Evolutionary conservation across 2,329 filamentous ascomycete species (phyloP).

Genomic region (Annulohypoxylon truncatum): DNA sequence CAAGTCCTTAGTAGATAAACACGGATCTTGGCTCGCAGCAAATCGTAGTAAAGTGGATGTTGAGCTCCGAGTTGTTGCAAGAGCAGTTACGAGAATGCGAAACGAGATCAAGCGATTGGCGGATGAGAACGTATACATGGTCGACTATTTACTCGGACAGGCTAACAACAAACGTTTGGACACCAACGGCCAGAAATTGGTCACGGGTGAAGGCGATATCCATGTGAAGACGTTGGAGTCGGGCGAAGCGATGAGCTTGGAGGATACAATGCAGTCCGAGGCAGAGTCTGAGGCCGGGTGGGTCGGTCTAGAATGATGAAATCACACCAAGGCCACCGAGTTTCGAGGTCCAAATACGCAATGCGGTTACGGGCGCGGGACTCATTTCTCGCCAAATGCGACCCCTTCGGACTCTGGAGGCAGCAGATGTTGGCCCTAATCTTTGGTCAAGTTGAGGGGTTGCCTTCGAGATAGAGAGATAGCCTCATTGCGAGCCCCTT

Average conservation of each 20-base stretch:
- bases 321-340: background rate
- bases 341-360: background rate
- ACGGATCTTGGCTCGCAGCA: conserved; percentile 87
- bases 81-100: conserved; percentile 82
- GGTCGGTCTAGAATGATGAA: conserved; percentile 48
- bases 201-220: conserved; percentile 36
- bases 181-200: conserved; percentile 15
- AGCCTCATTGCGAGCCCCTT: background rate
- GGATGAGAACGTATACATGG: conserved; percentile 88
- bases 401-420: background rate
- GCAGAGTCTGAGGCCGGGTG: conserved; percentile 47
- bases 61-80: conserved; percentile 84
- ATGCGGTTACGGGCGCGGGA: background rate
- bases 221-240: conserved; percentile 43
- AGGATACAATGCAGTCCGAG: conserved; percentile 40
- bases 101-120: conserved; percentile 84
- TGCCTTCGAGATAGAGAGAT: background rate
- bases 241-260: conserved; percentile 31
- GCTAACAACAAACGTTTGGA: conserved; percentile 47
- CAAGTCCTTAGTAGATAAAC: conserved; percentile 81
- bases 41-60: conserved; percentile 83
- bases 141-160: conserved; percentile 80
- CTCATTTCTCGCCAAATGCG: background rate
- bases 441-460: background rate
- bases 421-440: background rate